Evolutionary conservation across 2,329 filamentous ascomycete species (phyloP), one percentile per base, ranked within the genome.

Genomic region (Dothideomycetes sp.): DNA sequence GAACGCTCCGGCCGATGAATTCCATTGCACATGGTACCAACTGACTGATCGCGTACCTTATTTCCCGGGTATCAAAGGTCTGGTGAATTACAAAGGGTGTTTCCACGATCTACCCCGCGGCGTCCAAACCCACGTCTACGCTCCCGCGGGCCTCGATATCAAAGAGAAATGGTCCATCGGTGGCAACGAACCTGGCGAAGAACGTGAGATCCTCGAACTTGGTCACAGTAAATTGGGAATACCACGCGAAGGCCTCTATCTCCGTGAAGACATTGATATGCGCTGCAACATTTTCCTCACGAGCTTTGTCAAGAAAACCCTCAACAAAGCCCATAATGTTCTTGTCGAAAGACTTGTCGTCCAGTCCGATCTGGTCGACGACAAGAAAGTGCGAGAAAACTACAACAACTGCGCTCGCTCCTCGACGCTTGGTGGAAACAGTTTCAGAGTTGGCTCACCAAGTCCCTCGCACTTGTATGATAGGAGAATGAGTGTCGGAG

Each of bases 181-280:
- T 32, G 86, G 86, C 8, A 76, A 73, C 8, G 63, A 83, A 29
- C 79, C 80, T 0, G 82, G 80, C 13, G 84, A 93, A 59, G 73
- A 76, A 1, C 66, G 69, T 20, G 72, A 80, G 52, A 69, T 76
- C 0, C 62, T 73, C 9, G 83, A 89, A 62, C 61, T 84, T 16
- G 58, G 58, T 4, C 30, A 42, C 4, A 28, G 29, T 10, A 15
- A 34, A 4, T 33, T 45, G 3, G 82, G 80, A 4, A 61, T 83
- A 5, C 84, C 85, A 0, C 61, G 70, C 16, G 66, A 75, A 28
- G 86, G 85, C 0, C 65, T 94, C 10, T 93, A 87, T 56, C 65
- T 94, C 29, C 72, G 82, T n/a, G 86, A 94, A 65, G 86, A 94
- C 49, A 80, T 91, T 34, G 80, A 86, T 47, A 78, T 94, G 69